A percentile compares a stretch with the other conserved stretches of the same genome.
Evolutionary conservation across 768 basidiomycete genomes (phyloP).

Genomic region (Hebeloma cylindrosporum): DNA sequence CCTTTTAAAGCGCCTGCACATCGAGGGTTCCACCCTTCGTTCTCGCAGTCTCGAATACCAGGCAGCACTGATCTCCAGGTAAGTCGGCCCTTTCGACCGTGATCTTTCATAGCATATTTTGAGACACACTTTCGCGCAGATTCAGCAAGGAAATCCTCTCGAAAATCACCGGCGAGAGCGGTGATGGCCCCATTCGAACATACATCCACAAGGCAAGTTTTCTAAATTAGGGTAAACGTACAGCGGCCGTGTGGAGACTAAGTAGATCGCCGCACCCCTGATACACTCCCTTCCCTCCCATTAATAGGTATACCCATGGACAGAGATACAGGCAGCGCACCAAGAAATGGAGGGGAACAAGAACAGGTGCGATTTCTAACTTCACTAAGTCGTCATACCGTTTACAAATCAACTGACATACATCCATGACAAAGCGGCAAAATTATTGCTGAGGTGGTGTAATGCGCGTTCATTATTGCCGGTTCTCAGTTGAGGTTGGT

Average conservation of each 20-base stretch:
- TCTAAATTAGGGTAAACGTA: no score
- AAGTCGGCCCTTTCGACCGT: constrained; percentile 11
- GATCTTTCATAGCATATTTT: neutral
- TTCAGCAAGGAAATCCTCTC: constrained; percentile 56
- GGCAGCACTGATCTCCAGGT: constrained; percentile 64
- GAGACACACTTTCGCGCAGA: constrained; percentile 27
- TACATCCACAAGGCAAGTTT: constrained; percentile 74
- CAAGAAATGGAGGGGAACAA: constrained; percentile 79
- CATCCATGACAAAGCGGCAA: constrained; percentile 41
- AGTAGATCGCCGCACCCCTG: no score
- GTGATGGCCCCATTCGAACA: constrained; percentile 61
- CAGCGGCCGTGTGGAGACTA: no score
- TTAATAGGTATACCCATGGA: constrained; percentile 87
- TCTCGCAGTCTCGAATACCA: constrained; percentile 78
- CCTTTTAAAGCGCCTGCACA: constrained; percentile 80
- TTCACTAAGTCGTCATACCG: constrained; percentile 1
- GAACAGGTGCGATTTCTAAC: constrained; percentile 37
- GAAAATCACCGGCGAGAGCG: constrained; percentile 57
- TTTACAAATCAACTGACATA: no score
- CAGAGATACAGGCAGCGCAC: constrained; percentile 76
- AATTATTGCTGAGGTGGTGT: constrained; percentile 44
- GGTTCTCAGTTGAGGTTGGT: no score
- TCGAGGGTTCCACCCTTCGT: constrained; percentile 87
- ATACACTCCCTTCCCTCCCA: no score
- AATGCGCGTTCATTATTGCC: no score